Evolutionary conservation across 2,329 filamentous ascomycete species (phyloP), one percentile per base, ranked within the genome.

Genomic region (Periconia macrospinosa): DNA sequence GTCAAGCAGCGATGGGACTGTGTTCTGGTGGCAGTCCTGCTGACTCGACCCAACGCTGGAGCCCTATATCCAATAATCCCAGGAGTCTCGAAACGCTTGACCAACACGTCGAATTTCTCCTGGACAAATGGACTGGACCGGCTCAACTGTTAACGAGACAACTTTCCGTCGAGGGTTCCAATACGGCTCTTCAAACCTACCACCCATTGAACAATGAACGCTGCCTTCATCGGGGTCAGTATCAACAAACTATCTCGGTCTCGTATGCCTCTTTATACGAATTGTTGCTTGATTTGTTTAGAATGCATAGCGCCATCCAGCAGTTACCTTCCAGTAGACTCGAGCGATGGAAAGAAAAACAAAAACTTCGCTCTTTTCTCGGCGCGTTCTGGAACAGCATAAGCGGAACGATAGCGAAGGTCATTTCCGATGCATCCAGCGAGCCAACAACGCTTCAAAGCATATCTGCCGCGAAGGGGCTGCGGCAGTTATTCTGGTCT

Each of bases 141-240:
- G 23, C 23, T 27, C 23, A 27, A 27, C 23, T 27, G 8, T 27
- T 27, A 27, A 8, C 23, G 23, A 27, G 23, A 5, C 23, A 27
- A 27, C 53, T 10, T 33, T 59, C 7, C 50, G 54, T 17, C 27
- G 41, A 53, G 61, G 55, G 67, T 71, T 19, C 60, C 27, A 30
- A 56, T 27, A 13, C 18, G 10, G 15, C 43, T 6, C 19, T 45
- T 11, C 37, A 46, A 63, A 67, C 78, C 41, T 69, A 78, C 53
- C 76, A 81, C 66, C 76, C 78, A 53, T 67, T 80, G 51, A 74
- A 71, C 63, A 80, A 81, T 55, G 75, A 78, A 56, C 62, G 76
- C 23, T 68, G 74, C 35, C 59, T 79, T 20, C 69, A 69, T 30
- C 53, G 51, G 20, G 68, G 55, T 30, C 47, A 52, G 14, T 35